phyloP scores from a whole-genome alignment of 163 green algal genomes.

The Scenedesmus sp. region DNA sequence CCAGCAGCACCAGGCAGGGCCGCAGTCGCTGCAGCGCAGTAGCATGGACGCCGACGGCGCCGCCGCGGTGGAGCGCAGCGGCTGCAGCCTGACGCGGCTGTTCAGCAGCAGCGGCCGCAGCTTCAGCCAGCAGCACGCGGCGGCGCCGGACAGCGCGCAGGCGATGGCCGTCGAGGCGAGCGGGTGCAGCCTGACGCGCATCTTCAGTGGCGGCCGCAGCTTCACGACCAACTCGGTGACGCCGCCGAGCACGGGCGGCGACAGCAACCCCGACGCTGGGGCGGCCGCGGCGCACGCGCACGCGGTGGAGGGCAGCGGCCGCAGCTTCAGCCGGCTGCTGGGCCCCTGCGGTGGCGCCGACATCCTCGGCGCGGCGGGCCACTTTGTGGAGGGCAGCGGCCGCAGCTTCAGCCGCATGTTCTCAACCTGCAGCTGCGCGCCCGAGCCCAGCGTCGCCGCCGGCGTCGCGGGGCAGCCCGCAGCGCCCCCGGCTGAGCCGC shows the following conservation, averaged over 20 bases:
- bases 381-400: not conserved
- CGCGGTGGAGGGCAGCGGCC: constrained; percentile 6
- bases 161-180: not conserved
- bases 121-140: constrained; percentile 9
- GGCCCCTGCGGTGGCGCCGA: constrained; percentile 6
- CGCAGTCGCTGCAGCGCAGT: no score
- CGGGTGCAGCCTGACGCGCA: not conserved
- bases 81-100: no score
- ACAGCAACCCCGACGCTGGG: not conserved
- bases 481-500: not conserved
- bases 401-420: not conserved
- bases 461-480: not conserved
- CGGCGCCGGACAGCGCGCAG: not conserved
- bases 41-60: no score
- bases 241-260: no score
- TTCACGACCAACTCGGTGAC: no score
- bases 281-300: not conserved
- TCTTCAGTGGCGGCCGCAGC: not conserved
- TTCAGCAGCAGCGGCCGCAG: no score
- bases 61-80: no score
- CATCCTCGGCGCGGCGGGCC: not conserved
- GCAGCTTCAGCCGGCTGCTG: constrained; percentile 12
- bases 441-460: no score
- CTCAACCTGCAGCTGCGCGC: no score
- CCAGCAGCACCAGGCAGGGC: no score